These are phyloP conservation scores for Calonectria pteridis DNA, from an alignment of 2,329 filamentous ascomycete species.

Conservation along the genomic window DNA sequence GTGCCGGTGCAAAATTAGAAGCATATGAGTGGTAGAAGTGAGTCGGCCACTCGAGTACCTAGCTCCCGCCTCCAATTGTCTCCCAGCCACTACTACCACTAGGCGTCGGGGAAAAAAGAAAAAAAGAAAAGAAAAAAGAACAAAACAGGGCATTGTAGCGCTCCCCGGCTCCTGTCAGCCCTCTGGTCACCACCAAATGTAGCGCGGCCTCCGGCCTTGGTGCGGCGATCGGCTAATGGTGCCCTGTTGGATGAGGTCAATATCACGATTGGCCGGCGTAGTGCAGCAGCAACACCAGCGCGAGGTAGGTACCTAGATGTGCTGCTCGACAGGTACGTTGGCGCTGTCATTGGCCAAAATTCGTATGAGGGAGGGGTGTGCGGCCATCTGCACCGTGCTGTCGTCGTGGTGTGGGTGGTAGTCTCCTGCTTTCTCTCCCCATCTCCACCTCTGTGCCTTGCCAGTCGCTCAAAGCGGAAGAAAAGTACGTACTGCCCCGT, in stretches of 20 bases:
- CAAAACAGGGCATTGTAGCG: conserved; percentile 1
- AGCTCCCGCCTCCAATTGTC: conserved; percentile 20
- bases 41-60: conserved; percentile 3
- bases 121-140: conserved; percentile 11
- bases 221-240: background rate
- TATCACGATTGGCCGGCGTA: conserved; percentile 18
- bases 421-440: conserved; percentile 20
- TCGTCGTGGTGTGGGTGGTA: conserved; percentile 12
- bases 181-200: background rate
- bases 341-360: conserved; percentile 9
- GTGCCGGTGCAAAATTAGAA: conserved; percentile 26
- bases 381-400: background rate
- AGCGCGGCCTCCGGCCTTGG: conserved; percentile 2
- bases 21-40: conserved; percentile 9
- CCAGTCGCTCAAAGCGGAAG: conserved; percentile 15
- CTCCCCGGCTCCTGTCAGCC: background rate
- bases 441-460: conserved; percentile 12
- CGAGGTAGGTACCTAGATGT: conserved; percentile 23
- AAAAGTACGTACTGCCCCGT: conserved; percentile 8
- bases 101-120: conserved; percentile 4
- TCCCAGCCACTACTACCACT: conserved; percentile 6
- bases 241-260: background rate
- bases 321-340: conserved; percentile 24
- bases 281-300: background rate
- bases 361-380: conserved; percentile 17